phyloP scores from a whole-genome alignment of 768 basidiomycete genomes.

The Hebeloma cylindrosporum region DNA sequence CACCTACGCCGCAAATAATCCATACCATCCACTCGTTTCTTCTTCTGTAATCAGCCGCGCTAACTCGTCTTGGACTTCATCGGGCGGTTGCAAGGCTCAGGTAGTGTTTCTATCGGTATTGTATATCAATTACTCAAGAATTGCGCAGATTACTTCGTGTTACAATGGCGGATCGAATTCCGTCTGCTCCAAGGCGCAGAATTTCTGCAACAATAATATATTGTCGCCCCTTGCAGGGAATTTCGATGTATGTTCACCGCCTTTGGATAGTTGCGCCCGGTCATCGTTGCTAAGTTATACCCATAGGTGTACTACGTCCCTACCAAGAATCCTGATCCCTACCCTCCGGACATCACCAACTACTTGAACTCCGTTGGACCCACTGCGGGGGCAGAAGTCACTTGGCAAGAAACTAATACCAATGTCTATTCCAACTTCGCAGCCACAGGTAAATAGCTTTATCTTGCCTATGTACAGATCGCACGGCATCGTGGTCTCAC shows the following conservation, averaged over 20 bases:
- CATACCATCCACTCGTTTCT: conserved; percentile 56
- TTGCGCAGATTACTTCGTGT: conserved; percentile 49
- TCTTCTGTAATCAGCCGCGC: conserved; percentile 39
- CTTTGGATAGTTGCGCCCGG: background rate
- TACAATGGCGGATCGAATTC: conserved; percentile 46
- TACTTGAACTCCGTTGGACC: conserved; percentile 31
- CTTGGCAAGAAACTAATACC: conserved; percentile 41
- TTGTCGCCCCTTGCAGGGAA: conserved; percentile 53
- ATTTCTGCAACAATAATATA: conserved; percentile 57
- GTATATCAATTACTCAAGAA: background rate
- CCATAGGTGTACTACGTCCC: conserved; percentile 46
- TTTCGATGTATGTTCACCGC: conserved; percentile 43
- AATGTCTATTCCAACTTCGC: conserved; percentile 39
- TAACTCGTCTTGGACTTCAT: conserved; percentile 41
- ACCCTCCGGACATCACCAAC: conserved; percentile 42
- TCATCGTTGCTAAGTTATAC: background rate
- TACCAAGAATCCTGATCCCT: conserved; percentile 42
- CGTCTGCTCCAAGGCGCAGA: conserved; percentile 57
- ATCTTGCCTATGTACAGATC: background rate
- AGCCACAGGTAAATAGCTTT: conserved; percentile 14
- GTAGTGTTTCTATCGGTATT: conserved; percentile 23
- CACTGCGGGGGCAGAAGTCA: conserved; percentile 44
- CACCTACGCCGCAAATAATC: conserved; percentile 52
- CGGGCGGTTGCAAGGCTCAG: conserved; percentile 51
- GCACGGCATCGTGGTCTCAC: background rate